A percentile compares a stretch with the other conserved stretches of the same genome.
Conservation (phyloP, 768 basidiomycete species). For the Boletales sp. region DNA sequence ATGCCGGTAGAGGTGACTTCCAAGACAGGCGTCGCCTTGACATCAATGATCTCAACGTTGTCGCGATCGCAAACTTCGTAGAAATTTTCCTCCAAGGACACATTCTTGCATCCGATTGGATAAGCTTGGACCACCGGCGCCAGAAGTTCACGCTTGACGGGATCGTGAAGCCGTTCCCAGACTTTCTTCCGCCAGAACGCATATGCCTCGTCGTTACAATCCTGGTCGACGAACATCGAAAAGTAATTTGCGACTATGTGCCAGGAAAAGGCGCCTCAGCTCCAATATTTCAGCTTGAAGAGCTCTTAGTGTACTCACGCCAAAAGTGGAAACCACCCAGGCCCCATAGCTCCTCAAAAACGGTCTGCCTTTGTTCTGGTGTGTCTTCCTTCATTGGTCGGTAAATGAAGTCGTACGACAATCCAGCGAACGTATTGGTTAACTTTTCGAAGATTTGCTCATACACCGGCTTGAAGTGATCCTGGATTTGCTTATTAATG, state of each 20-base stretch:
- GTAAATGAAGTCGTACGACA: neutral
- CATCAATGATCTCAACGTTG: conserved; percentile 9
- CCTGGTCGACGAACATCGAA: neutral
- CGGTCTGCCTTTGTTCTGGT: conserved; percentile 1
- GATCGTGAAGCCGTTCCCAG: conserved; percentile 7
- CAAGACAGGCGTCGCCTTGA: conserved; percentile 8
- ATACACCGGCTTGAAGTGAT: conserved; percentile 6
- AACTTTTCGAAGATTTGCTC: conserved; percentile 4
- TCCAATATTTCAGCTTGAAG: neutral
- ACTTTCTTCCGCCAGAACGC: conserved; percentile 7
- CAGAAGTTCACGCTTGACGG: conserved; percentile 7
- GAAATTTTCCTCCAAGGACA: conserved; percentile 5
- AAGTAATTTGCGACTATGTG: conserved; percentile 7
- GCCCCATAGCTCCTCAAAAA: conserved; percentile 8
- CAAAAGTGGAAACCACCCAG: conserved; percentile 3
- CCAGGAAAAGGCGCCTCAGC: neutral
- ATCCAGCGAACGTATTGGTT: conserved; percentile 1
- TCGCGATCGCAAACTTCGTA: conserved; percentile 9
- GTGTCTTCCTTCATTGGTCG: conserved; percentile 11
- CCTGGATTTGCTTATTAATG: conserved; percentile 8
- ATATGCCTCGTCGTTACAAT: conserved; percentile 7
- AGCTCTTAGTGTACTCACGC: neutral
- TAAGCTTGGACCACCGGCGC: conserved; percentile 5
- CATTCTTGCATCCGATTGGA: conserved; percentile 8
- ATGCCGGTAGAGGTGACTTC: conserved; percentile 5